Percentiles rank a stretch among this genome's conserved stretches.
Conservation (phyloP, 257 asterid genomes). For the Avicennia marina region DNA sequence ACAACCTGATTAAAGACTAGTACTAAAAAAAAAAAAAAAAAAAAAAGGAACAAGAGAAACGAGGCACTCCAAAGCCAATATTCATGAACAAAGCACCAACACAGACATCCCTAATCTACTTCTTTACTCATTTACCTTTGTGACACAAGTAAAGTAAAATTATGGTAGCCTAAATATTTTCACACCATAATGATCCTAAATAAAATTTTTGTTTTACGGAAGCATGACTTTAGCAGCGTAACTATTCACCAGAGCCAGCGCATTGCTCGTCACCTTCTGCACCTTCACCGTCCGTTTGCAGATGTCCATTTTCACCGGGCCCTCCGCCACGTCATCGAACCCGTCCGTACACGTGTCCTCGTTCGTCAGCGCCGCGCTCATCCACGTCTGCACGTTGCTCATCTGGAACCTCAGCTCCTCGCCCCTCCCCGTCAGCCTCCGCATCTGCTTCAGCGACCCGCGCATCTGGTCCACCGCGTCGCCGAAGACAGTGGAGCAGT, state of each 20-base stretch:
- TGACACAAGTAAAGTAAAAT: no score
- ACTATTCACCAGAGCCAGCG: conserved; percentile 69
- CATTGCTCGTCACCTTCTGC: conserved; percentile 73
- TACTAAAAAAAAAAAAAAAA: no score
- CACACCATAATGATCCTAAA: no score
- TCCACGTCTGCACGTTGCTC: conserved; percentile 94
- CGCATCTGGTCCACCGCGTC: conserved; percentile 72
- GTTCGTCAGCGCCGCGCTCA: conserved; percentile 86
- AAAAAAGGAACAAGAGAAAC: no score
- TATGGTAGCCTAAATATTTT: no score
- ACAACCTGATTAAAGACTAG: no score
- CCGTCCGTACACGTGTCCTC: conserved; percentile 94
- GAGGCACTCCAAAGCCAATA: no score
- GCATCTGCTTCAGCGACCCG: conserved; percentile 70
- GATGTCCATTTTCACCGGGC: conserved; percentile 46
- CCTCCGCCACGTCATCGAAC: conserved; percentile 43
- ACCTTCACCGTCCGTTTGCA: conserved; percentile 39
- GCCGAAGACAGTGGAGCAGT: conserved; percentile 54
- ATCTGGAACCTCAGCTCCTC: conserved; percentile 66
- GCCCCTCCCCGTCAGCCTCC: conserved; percentile 35
- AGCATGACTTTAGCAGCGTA: conserved; percentile 36
- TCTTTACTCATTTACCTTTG: no score
- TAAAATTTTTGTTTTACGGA: conserved; percentile 21
- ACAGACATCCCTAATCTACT: no score
- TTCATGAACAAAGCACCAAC: no score